A percentile compares a stretch with the other conserved stretches of the same genome.
phyloP scores from a whole-genome alignment of 2,329 filamentous ascomycete species.

The Stachybotrys elegans region DNA sequence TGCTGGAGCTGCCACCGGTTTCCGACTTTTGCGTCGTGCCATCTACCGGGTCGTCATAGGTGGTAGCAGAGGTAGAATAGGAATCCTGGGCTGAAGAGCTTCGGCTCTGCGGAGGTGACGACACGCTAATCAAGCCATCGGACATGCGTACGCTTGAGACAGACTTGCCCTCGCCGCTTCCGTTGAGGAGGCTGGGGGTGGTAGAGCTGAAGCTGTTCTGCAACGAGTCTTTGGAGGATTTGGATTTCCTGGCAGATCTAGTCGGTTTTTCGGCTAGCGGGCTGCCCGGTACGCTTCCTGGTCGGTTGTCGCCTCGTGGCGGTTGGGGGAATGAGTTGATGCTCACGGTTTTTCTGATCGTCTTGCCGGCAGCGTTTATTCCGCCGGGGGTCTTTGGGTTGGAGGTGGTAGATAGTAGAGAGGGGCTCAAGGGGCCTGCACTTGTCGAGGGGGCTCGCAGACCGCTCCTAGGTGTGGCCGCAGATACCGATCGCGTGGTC shows the following conservation, averaged over 20 bases:
- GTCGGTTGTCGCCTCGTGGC: constrained; percentile 60
- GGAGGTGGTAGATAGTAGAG: constrained; percentile 44
- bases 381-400: constrained; percentile 44
- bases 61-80: constrained; percentile 84
- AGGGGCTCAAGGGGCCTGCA: constrained; percentile 47
- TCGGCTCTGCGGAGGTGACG: constrained; percentile 81
- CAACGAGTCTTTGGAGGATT: constrained; percentile 49
- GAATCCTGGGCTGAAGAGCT: constrained; percentile 91
- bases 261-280: constrained; percentile 48
- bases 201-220: constrained; percentile 41
- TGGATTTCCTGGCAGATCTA: constrained; percentile 45
- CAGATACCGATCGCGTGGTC: constrained; percentile 34
- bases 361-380: constrained; percentile 58
- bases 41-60: constrained; percentile 75
- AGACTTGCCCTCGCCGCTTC: constrained; percentile 71
- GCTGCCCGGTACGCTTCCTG: constrained; percentile 58
- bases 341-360: constrained; percentile 81
- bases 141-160: constrained; percentile 63
- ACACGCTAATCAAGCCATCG: constrained; percentile 69
- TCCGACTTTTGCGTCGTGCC: constrained; percentile 29
- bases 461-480: constrained; percentile 52
- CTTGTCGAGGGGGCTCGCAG: constrained; percentile 54
- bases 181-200: constrained; percentile 73
- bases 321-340: constrained; percentile 93
- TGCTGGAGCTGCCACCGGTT: constrained; percentile 20